phyloP scores from a whole-genome alignment of 139 green algal species.

The Tetradesmus obliquus region DNA sequence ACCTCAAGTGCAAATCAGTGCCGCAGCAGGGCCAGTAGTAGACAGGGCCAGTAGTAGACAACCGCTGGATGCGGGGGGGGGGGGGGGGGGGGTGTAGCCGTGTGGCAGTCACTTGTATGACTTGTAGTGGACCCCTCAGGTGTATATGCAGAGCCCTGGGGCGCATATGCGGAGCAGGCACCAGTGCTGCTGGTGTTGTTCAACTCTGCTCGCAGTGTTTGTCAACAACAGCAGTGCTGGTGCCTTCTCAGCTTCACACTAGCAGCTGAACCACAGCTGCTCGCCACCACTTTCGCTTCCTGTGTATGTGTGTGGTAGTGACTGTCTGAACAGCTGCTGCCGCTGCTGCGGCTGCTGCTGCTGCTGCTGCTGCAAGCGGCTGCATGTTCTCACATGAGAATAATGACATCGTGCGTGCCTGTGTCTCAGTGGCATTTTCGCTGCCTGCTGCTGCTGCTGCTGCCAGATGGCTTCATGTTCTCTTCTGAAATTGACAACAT shows the following conservation, averaged over 20 bases:
- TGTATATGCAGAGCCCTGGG: not conserved
- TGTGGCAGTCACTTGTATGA: not conserved
- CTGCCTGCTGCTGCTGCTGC: not conserved
- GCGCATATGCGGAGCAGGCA: too few species aligned
- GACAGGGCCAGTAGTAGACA: too few species aligned
- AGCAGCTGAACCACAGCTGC: not conserved
- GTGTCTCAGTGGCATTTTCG: too few species aligned
- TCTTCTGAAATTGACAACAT: conserved; percentile 65
- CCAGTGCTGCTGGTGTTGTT: too few species aligned
- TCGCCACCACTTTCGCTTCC: too few species aligned
- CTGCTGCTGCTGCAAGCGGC: conserved; percentile 47
- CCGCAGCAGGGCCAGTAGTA: too few species aligned
- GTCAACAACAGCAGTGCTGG: too few species aligned
- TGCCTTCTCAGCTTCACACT: too few species aligned
- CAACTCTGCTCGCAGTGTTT: too few species aligned
- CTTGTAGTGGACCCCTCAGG: conserved; percentile 41
- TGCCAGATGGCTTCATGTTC: conserved; percentile 58
- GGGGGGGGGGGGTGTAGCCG: too few species aligned
- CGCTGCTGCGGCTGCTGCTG: not conserved
- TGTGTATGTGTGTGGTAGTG: not conserved
- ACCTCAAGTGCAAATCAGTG: too few species aligned
- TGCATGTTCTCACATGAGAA: conserved; percentile 62
- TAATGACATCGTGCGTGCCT: conserved; percentile 47
- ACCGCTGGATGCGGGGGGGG: too few species aligned
- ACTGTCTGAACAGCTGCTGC: not conserved